These are phyloP conservation scores for Fusarium sp. DNA, from an alignment of 2,329 filamentous ascomycete genomes.

Conservation along the genomic window DNA sequence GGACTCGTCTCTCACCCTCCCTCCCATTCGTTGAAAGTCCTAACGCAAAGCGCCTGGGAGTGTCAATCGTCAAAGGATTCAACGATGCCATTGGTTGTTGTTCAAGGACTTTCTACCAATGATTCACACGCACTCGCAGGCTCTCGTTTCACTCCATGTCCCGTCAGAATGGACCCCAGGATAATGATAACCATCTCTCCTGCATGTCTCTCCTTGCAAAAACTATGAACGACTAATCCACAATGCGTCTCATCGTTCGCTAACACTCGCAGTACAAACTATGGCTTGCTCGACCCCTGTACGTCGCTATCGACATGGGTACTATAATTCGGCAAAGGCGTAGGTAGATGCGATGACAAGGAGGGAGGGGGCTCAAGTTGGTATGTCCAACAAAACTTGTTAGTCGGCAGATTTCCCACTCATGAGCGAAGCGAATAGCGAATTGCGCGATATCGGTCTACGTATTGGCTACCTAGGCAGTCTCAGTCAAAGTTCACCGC, in stretches of 20 bases:
- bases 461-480: conserved; percentile 19
- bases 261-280: conserved; percentile 39
- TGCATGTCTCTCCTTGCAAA: conserved; percentile 44
- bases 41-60: conserved; percentile 42
- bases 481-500: conserved; percentile 34
- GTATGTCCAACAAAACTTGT: conserved; percentile 18
- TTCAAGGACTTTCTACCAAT: conserved; percentile 46
- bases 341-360: conserved; percentile 14
- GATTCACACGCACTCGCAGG: conserved; percentile 18
- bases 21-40: conserved; percentile 42
- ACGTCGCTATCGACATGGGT: conserved; percentile 42
- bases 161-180: conserved; percentile 36
- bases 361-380: conserved; percentile 6
- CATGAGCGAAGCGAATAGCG: conserved; percentile 5
- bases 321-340: conserved; percentile 34
- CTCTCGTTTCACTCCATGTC: conserved; percentile 44
- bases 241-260: conserved; percentile 42
- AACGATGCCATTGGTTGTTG: conserved; percentile 38
- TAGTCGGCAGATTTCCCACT: conserved; percentile 7
- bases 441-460: conserved; percentile 29
- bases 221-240: conserved; percentile 33
- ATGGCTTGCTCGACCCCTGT: conserved; percentile 29
- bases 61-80: conserved; percentile 30
- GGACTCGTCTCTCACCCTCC: neutral
- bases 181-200: conserved; percentile 32